phyloP scores from a whole-genome alignment of 1,139 yeast genomes.

The Blastobotrys proliferans region DNA sequence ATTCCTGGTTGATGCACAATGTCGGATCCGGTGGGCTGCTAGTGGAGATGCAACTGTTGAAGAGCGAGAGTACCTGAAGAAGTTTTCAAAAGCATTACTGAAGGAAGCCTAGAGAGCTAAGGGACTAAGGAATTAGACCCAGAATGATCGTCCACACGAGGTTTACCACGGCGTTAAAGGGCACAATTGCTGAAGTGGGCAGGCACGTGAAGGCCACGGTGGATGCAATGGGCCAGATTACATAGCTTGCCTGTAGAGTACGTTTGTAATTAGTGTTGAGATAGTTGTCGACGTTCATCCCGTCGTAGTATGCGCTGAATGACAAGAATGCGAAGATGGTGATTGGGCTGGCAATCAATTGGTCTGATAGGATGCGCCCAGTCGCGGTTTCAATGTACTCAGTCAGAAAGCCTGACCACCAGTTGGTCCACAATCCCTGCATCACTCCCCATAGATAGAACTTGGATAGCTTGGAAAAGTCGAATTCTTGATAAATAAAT shows the following conservation, averaged over 20 bases:
- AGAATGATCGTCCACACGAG: constrained; percentile 36
- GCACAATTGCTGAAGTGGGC: constrained; percentile 32
- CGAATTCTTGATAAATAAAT: constrained; percentile 19
- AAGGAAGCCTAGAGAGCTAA: constrained; percentile 6
- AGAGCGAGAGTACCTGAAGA: constrained; percentile 65
- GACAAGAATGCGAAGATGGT: constrained; percentile 32
- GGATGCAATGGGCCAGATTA: constrained; percentile 39
- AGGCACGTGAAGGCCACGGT: constrained; percentile 31
- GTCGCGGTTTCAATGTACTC: constrained; percentile 21
- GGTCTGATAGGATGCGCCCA: constrained; percentile 32
- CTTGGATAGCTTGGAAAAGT: constrained; percentile 27
- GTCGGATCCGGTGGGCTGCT: constrained; percentile 86
- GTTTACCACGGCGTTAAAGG: constrained; percentile 34
- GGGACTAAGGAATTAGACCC: constrained; percentile 24
- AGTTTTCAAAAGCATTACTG: constrained; percentile 41
- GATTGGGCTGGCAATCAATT: constrained; percentile 35
- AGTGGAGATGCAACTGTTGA: constrained; percentile 70
- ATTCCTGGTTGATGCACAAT: constrained; percentile 67
- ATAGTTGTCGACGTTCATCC: constrained; percentile 32
- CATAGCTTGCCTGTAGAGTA: constrained; percentile 31
- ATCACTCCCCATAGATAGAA: constrained; percentile 38
- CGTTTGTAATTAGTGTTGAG: constrained; percentile 28
- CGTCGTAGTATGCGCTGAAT: constrained; percentile 37
- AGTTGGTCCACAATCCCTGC: constrained; percentile 37
- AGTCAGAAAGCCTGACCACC: constrained; percentile 36